A percentile compares a stretch with the other conserved stretches of the same genome.
Conservation (phyloP, 2,329 filamentous ascomycete species). For the Keithomyces neogunnii region DNA sequence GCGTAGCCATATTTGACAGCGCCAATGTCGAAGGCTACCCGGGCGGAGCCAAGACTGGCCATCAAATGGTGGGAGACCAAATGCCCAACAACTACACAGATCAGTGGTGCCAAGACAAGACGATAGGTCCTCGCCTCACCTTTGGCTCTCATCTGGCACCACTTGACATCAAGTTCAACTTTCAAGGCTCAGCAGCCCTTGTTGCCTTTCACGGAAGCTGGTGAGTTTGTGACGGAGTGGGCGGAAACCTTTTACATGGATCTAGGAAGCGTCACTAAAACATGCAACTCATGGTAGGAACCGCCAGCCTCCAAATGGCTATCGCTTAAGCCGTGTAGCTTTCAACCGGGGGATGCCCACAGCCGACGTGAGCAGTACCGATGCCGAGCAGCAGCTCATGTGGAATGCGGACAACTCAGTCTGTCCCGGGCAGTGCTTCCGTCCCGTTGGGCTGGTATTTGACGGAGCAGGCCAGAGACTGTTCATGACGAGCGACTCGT, state of each 20-base stretch:
- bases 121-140: slow-evolving; percentile 14
- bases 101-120: slow-evolving; percentile 12
- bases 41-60: slow-evolving; percentile 15
- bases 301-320: slow-evolving; percentile 25
- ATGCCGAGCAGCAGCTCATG: slow-evolving; percentile 37
- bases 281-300: slow-evolving; percentile 14
- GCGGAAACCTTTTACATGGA: background rate
- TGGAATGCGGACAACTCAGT: slow-evolving; percentile 35
- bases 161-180: slow-evolving; percentile 54
- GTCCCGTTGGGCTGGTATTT: slow-evolving; percentile 39
- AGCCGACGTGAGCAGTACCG: slow-evolving; percentile 24
- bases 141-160: slow-evolving; percentile 50
- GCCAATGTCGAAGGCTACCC: slow-evolving; percentile 23
- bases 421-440: slow-evolving; percentile 42
- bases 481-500: slow-evolving; percentile 44
- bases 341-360: slow-evolving; percentile 28
- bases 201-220: slow-evolving; percentile 58
- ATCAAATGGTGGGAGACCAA: slow-evolving; percentile 17
- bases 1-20: slow-evolving; percentile 49
- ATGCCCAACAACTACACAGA: slow-evolving; percentile 12
- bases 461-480: slow-evolving; percentile 31
- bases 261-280: background rate
- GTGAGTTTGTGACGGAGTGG: slow-evolving; percentile 10
- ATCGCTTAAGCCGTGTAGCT: slow-evolving; percentile 27
- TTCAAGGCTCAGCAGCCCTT: slow-evolving; percentile 44